These are phyloP conservation scores for Bipolaris sorokiniana DNA, from an alignment of 2,329 filamentous ascomycete species.

Conservation along the genomic window DNA sequence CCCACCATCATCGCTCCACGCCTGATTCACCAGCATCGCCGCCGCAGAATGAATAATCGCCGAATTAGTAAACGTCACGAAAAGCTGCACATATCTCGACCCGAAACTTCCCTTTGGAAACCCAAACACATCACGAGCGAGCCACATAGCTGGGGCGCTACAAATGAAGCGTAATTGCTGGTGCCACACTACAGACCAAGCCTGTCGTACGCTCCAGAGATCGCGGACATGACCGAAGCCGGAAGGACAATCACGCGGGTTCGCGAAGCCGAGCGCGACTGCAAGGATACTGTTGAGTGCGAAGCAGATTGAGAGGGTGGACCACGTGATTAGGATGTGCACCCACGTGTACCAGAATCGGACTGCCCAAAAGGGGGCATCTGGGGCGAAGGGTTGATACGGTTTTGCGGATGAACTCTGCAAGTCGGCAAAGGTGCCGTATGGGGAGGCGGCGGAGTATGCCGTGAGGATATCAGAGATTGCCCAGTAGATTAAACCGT, in stretches of 20 bases:
- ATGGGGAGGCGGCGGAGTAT: constrained; percentile 27
- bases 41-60: constrained; percentile 24
- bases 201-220: constrained; percentile 27
- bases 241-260: constrained; percentile 36
- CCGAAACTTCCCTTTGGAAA: constrained; percentile 35
- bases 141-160: constrained; percentile 20
- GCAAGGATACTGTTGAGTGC: constrained; percentile 17
- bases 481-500: constrained; percentile 21
- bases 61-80: constrained; percentile 31
- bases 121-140: constrained; percentile 28
- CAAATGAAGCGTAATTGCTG: constrained; percentile 32
- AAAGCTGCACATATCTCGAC: constrained; percentile 41
- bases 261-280: constrained; percentile 24
- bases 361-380: constrained; percentile 14
- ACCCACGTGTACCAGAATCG: constrained; percentile 27
- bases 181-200: constrained; percentile 38
- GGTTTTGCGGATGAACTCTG: constrained; percentile 10
- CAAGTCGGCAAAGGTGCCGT: constrained; percentile 31
- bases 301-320: constrained; percentile 24
- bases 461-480: constrained; percentile 19
- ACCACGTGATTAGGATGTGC: constrained; percentile 28
- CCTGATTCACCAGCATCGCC: constrained; percentile 22
- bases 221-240: constrained; percentile 29
- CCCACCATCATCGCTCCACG: constrained; percentile 22
- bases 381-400: not conserved